Conservation (phyloP, 2,329 filamentous ascomycete genomes). For the Cercospora janseana region DNA sequence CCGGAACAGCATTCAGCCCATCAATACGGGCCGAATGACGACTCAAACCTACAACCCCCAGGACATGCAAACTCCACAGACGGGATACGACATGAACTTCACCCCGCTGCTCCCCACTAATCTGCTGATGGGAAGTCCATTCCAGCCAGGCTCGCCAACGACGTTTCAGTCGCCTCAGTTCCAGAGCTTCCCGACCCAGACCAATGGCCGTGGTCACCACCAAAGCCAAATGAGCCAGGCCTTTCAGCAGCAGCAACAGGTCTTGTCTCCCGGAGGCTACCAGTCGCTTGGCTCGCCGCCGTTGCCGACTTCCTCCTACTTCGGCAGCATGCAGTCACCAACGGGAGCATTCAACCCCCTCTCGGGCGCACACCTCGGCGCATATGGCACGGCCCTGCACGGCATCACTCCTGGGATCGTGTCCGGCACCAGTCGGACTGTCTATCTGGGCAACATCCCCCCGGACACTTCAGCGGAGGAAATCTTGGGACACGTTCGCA, state of each 20-base stretch:
- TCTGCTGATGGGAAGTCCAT: conserved; percentile 89
- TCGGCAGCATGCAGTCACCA: conserved; percentile 80
- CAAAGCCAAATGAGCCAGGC: conserved; percentile 65
- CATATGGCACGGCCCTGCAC: conserved; percentile 53
- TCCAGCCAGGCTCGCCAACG: conserved; percentile 89
- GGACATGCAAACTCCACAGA: conserved; percentile 83
- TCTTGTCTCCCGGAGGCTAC: conserved; percentile 78
- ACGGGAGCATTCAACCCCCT: conserved; percentile 70
- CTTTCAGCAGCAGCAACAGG: conserved; percentile 63
- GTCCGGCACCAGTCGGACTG: conserved; percentile 89
- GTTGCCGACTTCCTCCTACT: conserved; percentile 75
- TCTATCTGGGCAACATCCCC: conserved; percentile 98
- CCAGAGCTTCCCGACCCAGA: conserved; percentile 73
- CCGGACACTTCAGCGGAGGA: conserved; percentile 95
- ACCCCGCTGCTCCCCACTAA: conserved; percentile 93
- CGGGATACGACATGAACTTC: conserved; percentile 96
- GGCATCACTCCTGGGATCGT: conserved; percentile 72
- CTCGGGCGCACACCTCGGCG: conserved; percentile 43
- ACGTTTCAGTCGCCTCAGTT: conserved; percentile 91
- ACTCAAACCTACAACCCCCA: conserved; percentile 39
- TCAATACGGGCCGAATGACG: conserved; percentile 74
- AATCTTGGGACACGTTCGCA: conserved; percentile 91
- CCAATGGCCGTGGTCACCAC: conserved; percentile 43
- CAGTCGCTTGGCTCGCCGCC: conserved; percentile 80
- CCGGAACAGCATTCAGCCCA: conserved; percentile 72